phyloP scores from a whole-genome alignment of 495 filamentous ascomycete genomes.

The Choiromyces venosus region DNA sequence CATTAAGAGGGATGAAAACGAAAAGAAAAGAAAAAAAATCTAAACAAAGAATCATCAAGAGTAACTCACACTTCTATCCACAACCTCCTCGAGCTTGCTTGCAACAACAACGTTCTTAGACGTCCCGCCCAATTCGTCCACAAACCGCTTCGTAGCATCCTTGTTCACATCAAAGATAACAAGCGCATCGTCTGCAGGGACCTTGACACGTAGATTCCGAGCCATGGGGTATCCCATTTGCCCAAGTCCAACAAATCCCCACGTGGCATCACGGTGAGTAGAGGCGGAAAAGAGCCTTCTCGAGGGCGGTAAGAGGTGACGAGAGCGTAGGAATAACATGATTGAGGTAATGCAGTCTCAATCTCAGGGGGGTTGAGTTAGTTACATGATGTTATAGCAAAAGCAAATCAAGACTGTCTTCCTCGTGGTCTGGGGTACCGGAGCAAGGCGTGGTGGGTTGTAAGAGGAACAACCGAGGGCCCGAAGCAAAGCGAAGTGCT shows the following conservation, averaged over 20 bases:
- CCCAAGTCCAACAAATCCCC: constrained; percentile 76
- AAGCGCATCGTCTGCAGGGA: constrained; percentile 62
- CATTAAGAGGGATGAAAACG: constrained; percentile 32
- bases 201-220: constrained; percentile 73
- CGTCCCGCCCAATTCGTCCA: constrained; percentile 50
- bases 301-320: not conserved
- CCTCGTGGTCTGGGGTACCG: not conserved
- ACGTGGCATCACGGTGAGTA: constrained; percentile 12
- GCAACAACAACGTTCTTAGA: constrained; percentile 54
- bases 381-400: not conserved
- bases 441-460: not conserved
- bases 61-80: constrained; percentile 65
- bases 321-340: not conserved
- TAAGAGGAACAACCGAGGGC: not conserved
- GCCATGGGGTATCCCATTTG: constrained; percentile 91
- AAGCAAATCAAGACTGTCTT: not conserved
- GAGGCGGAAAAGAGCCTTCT: constrained; percentile 28
- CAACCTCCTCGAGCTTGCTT: constrained; percentile 55
- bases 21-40: constrained; percentile 7
- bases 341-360: not conserved
- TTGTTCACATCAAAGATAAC: constrained; percentile 70
- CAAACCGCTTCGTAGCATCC: constrained; percentile 55
- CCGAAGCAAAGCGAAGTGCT: not conserved
- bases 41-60: not conserved
- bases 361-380: not conserved